A percentile compares a stretch with the other conserved stretches of the same genome.
Conservation (phyloP, 1,139 yeast genomes). For the Suhomyces bribrorum region DNA sequence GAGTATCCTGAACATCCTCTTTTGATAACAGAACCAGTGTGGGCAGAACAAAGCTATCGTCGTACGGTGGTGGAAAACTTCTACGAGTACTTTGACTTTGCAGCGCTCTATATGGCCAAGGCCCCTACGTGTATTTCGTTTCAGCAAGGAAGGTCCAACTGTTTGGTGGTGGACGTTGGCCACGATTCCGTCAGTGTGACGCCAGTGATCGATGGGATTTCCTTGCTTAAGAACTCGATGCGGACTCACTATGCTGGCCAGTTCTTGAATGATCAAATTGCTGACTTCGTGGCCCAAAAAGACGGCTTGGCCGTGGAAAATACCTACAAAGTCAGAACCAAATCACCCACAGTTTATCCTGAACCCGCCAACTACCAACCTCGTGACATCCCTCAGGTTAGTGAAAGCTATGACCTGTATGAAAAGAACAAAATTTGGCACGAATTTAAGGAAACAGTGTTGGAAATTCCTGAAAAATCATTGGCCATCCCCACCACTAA, state of each 20-base stretch:
- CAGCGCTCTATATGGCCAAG: constrained; percentile 85
- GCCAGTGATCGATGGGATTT: constrained; percentile 93
- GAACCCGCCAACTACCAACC: constrained; percentile 31
- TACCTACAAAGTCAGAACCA: constrained; percentile 22
- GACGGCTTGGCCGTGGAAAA: constrained; percentile 23
- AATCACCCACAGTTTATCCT: constrained; percentile 36
- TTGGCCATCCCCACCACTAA: constrained; percentile 24
- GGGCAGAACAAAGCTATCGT: constrained; percentile 76
- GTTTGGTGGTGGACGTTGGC: constrained; percentile 91
- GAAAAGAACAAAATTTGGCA: constrained; percentile 42
- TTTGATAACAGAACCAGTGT: constrained; percentile 79
- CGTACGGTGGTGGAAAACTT: constrained; percentile 72
- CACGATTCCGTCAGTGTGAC: constrained; percentile 82
- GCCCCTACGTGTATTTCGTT: constrained; percentile 89
- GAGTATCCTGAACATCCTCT: constrained; percentile 72
- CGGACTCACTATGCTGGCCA: constrained; percentile 69
- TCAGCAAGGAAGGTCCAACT: constrained; percentile 91
- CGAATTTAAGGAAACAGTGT: constrained; percentile 66
- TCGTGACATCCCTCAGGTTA: constrained; percentile 34
- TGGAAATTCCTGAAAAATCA: constrained; percentile 54
- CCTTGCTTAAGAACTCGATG: constrained; percentile 69
- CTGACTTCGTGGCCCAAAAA: constrained; percentile 25
- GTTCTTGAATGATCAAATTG: constrained; percentile 51
- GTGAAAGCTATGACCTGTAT: constrained; percentile 41
- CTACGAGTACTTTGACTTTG: constrained; percentile 71